Evolutionary conservation across 2,329 filamentous ascomycete genomes (phyloP), one percentile per base, ranked within the genome.

Genomic region (Trichophyton schoenleinii): DNA sequence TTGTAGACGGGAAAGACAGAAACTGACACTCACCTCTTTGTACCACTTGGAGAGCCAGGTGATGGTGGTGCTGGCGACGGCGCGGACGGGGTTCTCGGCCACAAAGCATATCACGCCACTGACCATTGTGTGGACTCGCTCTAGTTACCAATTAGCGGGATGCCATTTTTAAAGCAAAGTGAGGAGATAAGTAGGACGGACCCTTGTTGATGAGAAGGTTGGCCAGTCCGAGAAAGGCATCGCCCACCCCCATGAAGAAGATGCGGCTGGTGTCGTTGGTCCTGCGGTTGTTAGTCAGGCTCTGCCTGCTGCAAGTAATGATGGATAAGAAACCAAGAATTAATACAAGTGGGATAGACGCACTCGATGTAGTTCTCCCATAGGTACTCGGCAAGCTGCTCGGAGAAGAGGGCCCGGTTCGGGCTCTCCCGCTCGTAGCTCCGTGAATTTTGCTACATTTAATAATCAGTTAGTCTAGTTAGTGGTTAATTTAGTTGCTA

Each of bases 331-430:
- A 22, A 22, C 22, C 22, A 18, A 18, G 22, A 3, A 22, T 22
- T 22, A 22, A 2, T 22, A 22, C 46, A 36, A 36, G 18, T 28
- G 28, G 34, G 20, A 15, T 28, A 8, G 15, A 25, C 78, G 67
- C 73, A 83, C 78, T 96, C 89, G 20, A 99, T 84, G 70, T 96
- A 96, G 70, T 99, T 99, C 68, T 96, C 91, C 94, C 94, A 99
- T 13, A 99, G 78, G 69, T 96, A 97, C 63, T 82, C 85, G 3
- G 92, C 84, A 9, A 96, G 77, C 63, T 92, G 86, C 64, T 87
- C 84, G 0, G 80, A 81, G 60, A 79, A 78, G 25, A 71, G 71
- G 63, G 83, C 85, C 72, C 83, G 82, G 60, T 70, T 74, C 66
- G 66, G 75, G 63, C 75, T 70, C 7, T 75, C 72, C 6, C 79